Conservation (phyloP, 2,329 filamentous ascomycete genomes). For the Cladosporium sp. region DNA sequence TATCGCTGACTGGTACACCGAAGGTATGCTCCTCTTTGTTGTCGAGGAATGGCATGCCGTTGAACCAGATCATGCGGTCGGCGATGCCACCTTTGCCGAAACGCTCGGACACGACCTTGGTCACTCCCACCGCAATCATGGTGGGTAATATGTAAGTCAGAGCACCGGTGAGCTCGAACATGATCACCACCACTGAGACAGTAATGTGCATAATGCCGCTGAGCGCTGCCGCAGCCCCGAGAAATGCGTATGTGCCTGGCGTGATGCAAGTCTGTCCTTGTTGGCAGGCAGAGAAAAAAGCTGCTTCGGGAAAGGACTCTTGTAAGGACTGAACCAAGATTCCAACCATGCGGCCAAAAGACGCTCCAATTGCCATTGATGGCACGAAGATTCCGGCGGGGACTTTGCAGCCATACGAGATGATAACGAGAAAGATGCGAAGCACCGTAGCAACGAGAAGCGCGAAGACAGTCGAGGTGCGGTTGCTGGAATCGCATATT, state of each 20-base stretch:
- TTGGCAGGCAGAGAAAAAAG: constrained; percentile 83
- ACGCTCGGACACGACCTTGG: constrained; percentile 84
- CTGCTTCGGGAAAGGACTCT: constrained; percentile 73
- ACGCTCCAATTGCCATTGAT: constrained; percentile 94
- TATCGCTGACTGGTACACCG: constrained; percentile 80
- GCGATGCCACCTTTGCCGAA: constrained; percentile 97
- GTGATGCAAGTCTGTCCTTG: constrained; percentile 95
- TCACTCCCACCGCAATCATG: constrained; percentile 98
- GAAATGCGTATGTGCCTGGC: constrained; percentile 91
- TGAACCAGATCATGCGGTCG: constrained; percentile 98
- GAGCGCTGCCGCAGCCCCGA: constrained; percentile 85
- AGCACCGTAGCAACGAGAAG: constrained; percentile 74
- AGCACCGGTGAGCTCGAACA: constrained; percentile 98
- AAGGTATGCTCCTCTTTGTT: constrained; percentile 98
- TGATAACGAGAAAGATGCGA: constrained; percentile 78
- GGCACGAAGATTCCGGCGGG: constrained; percentile 97
- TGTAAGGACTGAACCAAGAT: constrained; percentile 88
- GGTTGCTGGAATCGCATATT: constrained; percentile 64
- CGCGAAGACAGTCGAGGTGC: constrained; percentile 73
- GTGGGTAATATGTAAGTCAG: constrained; percentile 94
- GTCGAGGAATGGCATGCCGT: constrained; percentile 92
- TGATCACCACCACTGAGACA: constrained; percentile 94
- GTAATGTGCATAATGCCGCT: constrained; percentile 98
- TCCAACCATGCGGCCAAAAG: constrained; percentile 88
- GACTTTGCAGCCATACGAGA: constrained; percentile 97